Conservation (phyloP, 495 filamentous ascomycete genomes). For the Penicillium longicatenatum region DNA sequence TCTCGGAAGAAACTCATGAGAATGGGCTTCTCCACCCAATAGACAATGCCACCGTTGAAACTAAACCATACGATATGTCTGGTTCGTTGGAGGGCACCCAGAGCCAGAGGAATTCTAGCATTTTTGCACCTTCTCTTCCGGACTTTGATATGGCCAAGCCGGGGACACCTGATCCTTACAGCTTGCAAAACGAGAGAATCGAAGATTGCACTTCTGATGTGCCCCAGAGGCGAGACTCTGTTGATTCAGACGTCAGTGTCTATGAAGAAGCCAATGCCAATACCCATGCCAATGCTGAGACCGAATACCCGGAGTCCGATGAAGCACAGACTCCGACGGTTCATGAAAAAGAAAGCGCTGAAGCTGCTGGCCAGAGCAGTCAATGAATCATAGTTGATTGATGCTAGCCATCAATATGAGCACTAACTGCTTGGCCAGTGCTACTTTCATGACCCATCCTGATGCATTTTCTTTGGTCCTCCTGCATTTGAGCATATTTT, state of each 20-base stretch:
- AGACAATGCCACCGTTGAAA: constrained; percentile 10
- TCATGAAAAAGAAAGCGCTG: constrained; percentile 7
- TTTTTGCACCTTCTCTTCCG: constrained; percentile 5
- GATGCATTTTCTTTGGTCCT: constrained; percentile 16
- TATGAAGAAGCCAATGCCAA: constrained; percentile 26
- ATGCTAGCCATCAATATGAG: neutral
- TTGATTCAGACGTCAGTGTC: constrained; percentile 26
- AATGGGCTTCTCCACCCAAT: constrained; percentile 10
- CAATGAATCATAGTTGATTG: neutral
- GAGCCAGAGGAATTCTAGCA: constrained; percentile 6
- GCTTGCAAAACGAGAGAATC: neutral
- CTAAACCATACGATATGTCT: constrained; percentile 6
- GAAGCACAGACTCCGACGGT: neutral
- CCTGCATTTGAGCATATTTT: constrained; percentile 12
- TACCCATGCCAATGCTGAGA: too few species aligned
- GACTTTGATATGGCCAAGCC: constrained; percentile 12
- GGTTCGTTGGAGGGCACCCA: neutral
- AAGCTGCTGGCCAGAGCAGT: neutral
- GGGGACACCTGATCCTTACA: constrained; percentile 15
- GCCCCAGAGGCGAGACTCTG: constrained; percentile 17
- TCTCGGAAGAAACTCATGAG: neutral
- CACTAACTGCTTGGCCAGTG: neutral
- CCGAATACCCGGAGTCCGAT: constrained; percentile 4
- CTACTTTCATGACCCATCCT: constrained; percentile 8
- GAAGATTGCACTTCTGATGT: constrained; percentile 12